Evolutionary conservation across 2,329 filamentous ascomycete species (phyloP), one percentile per base, ranked within the genome.

Genomic region (Alternaria sp.): DNA sequence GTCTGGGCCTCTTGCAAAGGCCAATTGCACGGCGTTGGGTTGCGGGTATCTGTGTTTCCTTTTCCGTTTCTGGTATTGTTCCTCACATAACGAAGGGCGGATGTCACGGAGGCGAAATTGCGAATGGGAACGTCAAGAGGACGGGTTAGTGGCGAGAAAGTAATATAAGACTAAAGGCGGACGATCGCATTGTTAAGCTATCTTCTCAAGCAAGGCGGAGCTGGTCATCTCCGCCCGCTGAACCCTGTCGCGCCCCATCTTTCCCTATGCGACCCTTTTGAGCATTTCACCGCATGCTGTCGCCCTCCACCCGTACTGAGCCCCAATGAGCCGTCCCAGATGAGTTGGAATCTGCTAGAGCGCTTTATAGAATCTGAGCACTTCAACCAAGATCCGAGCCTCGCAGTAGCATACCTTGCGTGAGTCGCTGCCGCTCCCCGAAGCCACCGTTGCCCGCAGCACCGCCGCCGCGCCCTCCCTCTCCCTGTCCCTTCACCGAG

Each of bases 351-450:
- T 84, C 85, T 95, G 83, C 87, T 95, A 79, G 91, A 92, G 85
- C 89, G 92, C 81, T 94, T 94, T 87, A 89, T 95, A 84, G 91
- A 94, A 86, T 93, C 91, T 84, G 92, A 95, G 85, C 91, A 95
- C 84, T 95, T 95, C 86, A 94, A 94, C 84, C 90, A 91, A 82
- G 90, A 94, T 81, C 91, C 92, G 66, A 94, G 93, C 80, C 89
- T 95, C 80, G 91, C 91, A 63, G 92, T 95, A 78, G 92, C 91
- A 68, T 95, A 95, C 81, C 88, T 95, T 75, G 92, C 91, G 91
- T 94, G 84, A 87, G 89, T 84, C 65, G 63, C 54, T 69, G 56
- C 51, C 52, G 39, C 49, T 42, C 52, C 48, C 59, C 60, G 59
- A 71, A 73, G 66, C 71, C 70, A 73, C 67, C 64, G 72, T 67